Percentiles rank a stretch among this genome's conserved stretches.
Evolutionary conservation across 2,329 filamentous ascomycete genomes (phyloP).

Genomic region (Mycosphaerella arachidis): DNA sequence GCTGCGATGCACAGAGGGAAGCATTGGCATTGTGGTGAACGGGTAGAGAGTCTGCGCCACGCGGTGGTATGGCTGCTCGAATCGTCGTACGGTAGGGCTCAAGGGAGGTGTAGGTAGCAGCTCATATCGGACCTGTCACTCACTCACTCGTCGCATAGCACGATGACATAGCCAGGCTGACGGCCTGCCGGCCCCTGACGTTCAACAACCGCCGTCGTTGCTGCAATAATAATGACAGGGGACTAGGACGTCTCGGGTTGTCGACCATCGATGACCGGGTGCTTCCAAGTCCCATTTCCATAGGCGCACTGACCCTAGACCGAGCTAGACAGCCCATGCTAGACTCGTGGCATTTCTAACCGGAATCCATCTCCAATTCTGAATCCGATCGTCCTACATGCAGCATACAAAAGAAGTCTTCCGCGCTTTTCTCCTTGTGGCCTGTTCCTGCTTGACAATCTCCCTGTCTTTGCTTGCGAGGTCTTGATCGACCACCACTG

Average conservation of each 20-base stretch:
- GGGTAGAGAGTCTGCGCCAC: neutral
- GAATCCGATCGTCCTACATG: slow-evolving; percentile 3
- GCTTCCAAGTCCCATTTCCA: neutral
- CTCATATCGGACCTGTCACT: neutral
- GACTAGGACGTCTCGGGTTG: neutral
- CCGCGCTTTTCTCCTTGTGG: neutral
- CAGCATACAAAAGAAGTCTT: neutral
- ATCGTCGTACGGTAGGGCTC: neutral
- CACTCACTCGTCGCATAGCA: neutral
- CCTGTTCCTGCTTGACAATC: neutral
- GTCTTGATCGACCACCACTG: slow-evolving; percentile 6
- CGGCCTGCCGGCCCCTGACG: neutral
- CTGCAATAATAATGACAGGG: neutral
- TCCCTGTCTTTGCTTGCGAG: neutral
- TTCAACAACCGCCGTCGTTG: neutral
- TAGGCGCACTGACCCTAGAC: neutral
- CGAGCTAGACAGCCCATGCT: neutral
- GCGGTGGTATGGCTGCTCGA: neutral
- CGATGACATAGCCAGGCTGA: neutral
- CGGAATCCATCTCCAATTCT: neutral
- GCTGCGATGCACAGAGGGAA: neutral
- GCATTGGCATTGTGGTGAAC: neutral
- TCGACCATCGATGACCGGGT: neutral
- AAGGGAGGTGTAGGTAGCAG: neutral
- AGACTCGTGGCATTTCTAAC: slow-evolving; percentile 1